Evolutionary conservation across 495 filamentous ascomycete genomes (phyloP).

Genomic region (Venustampulla echinocandica): DNA sequence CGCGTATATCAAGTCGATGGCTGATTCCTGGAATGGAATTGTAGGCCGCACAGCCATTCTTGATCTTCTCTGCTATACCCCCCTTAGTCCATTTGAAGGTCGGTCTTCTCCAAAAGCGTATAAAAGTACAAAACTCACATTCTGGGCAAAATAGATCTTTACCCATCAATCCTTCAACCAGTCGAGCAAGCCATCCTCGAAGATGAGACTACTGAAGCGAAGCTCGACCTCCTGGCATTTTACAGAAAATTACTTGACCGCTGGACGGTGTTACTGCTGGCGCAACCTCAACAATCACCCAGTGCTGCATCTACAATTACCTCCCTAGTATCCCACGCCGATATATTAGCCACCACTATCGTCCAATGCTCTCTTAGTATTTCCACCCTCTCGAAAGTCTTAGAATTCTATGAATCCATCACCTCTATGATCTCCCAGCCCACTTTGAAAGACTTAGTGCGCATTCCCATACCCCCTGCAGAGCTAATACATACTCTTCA

Average conservation of each 20-base stretch:
- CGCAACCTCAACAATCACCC: constrained; percentile 19
- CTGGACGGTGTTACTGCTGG: constrained; percentile 50
- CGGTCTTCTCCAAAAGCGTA: constrained; percentile 11
- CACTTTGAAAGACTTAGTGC: constrained; percentile 38
- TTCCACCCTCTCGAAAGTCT: constrained; percentile 40
- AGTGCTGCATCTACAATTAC: constrained; percentile 31
- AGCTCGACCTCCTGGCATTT: constrained; percentile 52
- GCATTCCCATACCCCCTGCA: constrained; percentile 58
- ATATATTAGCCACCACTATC: constrained; percentile 53
- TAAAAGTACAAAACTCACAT: constrained; percentile 10
- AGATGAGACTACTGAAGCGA: constrained; percentile 38
- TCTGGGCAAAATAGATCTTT: constrained; percentile 36
- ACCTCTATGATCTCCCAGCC: constrained; percentile 48
- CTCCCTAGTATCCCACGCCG: constrained; percentile 47
- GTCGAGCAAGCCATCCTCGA: constrained; percentile 51
- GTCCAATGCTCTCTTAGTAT: constrained; percentile 35
- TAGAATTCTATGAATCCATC: constrained; percentile 60
- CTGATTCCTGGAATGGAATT: constrained; percentile 61
- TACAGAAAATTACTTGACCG: constrained; percentile 61
- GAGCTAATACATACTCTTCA: constrained; percentile 60
- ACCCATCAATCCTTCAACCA: constrained; percentile 39
- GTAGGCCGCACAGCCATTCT: constrained; percentile 51
- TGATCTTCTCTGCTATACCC: constrained; percentile 55
- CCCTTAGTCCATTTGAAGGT: constrained; percentile 51
- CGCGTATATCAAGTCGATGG: constrained; percentile 53